These are phyloP conservation scores for Lasiosphaeria miniovina DNA, from an alignment of 495 filamentous ascomycete genomes.

Conservation along the genomic window DNA sequence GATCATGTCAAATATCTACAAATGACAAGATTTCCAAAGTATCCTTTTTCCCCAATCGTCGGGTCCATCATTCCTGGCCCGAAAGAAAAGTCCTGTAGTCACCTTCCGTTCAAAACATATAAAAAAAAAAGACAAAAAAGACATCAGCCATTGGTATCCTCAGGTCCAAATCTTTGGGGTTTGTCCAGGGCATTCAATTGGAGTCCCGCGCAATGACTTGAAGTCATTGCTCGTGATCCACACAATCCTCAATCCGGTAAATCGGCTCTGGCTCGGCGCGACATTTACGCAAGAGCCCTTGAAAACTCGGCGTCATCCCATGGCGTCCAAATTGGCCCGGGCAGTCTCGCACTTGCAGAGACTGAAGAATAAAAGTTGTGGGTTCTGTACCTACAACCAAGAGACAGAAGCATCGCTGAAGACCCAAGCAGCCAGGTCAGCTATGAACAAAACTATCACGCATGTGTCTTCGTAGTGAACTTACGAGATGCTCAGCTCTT, in stretches of 20 bases:
- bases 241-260: conserved; percentile 4
- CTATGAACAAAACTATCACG: background rate
- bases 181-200: conserved; percentile 1
- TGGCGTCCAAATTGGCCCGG: background rate
- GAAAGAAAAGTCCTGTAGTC: background rate
- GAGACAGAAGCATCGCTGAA: background rate
- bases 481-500: conserved; percentile 24
- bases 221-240: background rate
- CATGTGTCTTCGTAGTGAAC: background rate
- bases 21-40: background rate
- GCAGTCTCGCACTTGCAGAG: conserved; percentile 1
- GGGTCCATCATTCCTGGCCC: too few species aligned
- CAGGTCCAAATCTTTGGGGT: background rate
- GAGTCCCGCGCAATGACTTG: background rate
- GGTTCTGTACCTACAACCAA: background rate
- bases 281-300: conserved; percentile 8
- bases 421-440: background rate
- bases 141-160: too few species aligned
- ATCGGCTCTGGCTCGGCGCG: conserved; percentile 10
- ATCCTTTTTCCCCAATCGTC: background rate
- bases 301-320: background rate
- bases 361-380: background rate
- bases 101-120: background rate
- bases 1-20: background rate
- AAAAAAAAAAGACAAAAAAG: too few species aligned